Evolutionary conservation across 768 basidiomycete species (phyloP).

Genomic region (Boletus barrowsii): DNA sequence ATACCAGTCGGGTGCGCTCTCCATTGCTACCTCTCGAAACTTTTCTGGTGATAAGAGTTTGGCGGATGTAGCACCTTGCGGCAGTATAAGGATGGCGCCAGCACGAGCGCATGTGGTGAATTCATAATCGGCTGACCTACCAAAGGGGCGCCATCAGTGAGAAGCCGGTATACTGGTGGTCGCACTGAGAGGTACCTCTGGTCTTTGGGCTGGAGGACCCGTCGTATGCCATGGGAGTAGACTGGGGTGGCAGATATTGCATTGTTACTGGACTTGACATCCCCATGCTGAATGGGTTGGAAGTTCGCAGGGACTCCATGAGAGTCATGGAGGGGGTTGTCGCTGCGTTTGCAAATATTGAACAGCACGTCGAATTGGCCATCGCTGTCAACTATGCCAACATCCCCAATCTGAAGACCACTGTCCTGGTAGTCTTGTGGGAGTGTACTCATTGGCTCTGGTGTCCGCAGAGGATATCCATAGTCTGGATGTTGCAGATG

Average conservation of each 20-base stretch:
- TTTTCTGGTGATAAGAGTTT: neutral
- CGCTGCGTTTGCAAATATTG: neutral
- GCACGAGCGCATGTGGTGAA: neutral
- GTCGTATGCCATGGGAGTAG: neutral
- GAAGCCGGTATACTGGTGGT: neutral
- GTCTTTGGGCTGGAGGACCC: neutral
- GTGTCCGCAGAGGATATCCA: neutral
- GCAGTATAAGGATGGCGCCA: neutral
- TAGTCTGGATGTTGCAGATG: neutral
- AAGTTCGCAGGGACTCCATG: neutral
- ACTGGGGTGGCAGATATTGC: neutral
- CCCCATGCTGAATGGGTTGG: neutral
- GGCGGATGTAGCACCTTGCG: neutral
- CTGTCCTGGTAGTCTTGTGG: neutral
- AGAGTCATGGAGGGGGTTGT: neutral
- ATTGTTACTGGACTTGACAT: neutral
- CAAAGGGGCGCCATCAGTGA: neutral
- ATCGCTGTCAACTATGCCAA: neutral
- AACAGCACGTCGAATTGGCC: slow-evolving; percentile 1
- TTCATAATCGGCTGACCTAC: neutral
- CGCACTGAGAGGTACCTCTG: neutral
- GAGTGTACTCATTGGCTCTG: neutral
- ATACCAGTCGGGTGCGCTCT: neutral
- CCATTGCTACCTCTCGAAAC: neutral
- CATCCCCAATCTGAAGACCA: slow-evolving; percentile 2